These are phyloP conservation scores for Entomophthora muscae DNA, from an alignment of 371 early-diverging fungal genomes.

Conservation along the genomic window DNA sequence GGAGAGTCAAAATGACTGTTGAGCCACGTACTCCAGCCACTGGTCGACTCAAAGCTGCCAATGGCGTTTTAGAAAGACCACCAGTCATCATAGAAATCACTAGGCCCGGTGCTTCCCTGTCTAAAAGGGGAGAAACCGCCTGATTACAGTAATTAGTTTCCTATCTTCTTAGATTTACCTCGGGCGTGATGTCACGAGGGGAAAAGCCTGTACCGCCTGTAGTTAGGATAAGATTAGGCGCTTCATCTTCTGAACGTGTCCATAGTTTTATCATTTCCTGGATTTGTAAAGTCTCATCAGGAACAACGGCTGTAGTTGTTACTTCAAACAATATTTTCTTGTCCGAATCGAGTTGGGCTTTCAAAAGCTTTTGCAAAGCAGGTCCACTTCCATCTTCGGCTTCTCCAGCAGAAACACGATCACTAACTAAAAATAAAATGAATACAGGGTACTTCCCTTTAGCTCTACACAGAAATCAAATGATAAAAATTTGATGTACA, in stretches of 20 bases:
- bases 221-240: conserved; percentile 48
- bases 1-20: conserved; percentile 60
- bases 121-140: conserved; percentile 55
- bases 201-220: conserved; percentile 93
- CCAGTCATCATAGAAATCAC: conserved; percentile 48
- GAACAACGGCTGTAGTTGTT: background rate
- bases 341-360: background rate
- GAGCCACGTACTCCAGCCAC: conserved; percentile 55
- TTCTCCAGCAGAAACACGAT: background rate
- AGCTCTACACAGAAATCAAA: too few relatives aligned
- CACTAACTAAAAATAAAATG: background rate
- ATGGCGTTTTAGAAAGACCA: conserved; percentile 57
- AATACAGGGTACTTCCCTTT: too few relatives aligned
- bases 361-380: background rate
- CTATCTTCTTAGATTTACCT: conserved; percentile 35
- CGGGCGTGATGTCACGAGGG: conserved; percentile 71
- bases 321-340: background rate
- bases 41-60: conserved; percentile 75
- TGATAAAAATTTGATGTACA: too few relatives aligned
- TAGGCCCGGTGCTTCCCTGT: conserved; percentile 52
- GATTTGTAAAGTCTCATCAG: background rate
- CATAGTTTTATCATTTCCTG: background rate
- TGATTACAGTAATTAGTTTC: conserved; percentile 12
- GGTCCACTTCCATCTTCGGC: background rate
- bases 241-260: conserved; percentile 12